Percentiles rank a stretch among this genome's conserved stretches.
Conservation (phyloP, 768 basidiomycete genomes). For the Naematelia encephala region DNA sequence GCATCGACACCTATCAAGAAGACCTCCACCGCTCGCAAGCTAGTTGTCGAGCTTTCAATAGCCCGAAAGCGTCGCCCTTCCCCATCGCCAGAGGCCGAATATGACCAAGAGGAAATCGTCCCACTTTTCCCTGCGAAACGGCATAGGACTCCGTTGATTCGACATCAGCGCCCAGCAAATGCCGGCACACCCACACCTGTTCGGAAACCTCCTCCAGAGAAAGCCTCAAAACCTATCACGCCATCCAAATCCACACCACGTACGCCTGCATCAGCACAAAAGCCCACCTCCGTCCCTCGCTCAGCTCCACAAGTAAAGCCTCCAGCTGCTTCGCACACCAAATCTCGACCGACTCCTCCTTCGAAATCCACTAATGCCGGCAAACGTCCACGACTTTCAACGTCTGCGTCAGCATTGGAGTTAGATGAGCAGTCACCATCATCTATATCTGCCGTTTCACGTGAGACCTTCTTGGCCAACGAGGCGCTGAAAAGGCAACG, state of each 20-base stretch:
- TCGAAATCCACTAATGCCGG: not conserved
- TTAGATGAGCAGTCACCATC: slow-evolving; percentile 9
- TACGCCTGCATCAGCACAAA: not conserved
- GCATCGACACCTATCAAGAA: not conserved
- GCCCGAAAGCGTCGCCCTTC: not conserved
- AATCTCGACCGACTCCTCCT: not conserved
- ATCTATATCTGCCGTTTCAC: slow-evolving; percentile 1
- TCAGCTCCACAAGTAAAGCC: not conserved
- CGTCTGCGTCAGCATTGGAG: not conserved
- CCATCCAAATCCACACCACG: not conserved
- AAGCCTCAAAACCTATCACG: not conserved
- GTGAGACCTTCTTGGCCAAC: slow-evolving; percentile 43
- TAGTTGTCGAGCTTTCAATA: not conserved
- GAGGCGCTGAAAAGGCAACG: slow-evolving; percentile 36
- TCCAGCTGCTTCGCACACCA: not conserved
- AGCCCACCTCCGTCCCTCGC: slow-evolving; percentile 2
- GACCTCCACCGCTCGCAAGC: not conserved
- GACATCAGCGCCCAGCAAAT: not conserved
- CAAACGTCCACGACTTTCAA: not conserved
- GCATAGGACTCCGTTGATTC: not conserved
- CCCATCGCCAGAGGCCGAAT: not conserved
- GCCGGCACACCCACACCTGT: not conserved
- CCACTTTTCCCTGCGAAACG: not conserved
- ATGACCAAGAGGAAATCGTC: not conserved
- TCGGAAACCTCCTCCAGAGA: not conserved